phyloP scores from a whole-genome alignment of 192 early-diverging fungal species.

The Backusella tarrabulga region DNA sequence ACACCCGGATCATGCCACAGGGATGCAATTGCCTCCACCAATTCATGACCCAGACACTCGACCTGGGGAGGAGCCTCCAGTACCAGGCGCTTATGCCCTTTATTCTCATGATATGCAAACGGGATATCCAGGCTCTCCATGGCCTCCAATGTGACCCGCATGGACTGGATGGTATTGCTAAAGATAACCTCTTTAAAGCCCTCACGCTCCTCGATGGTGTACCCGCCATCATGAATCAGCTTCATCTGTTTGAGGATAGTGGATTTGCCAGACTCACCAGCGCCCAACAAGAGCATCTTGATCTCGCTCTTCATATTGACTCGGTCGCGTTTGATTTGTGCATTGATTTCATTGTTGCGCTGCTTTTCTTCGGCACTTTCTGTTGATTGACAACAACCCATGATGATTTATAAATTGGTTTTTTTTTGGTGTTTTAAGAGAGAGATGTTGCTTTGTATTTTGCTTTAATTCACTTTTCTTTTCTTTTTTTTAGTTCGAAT shows the following conservation, averaged over 20 bases:
- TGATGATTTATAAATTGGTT: slow-evolving; percentile 40
- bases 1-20: slow-evolving; percentile 87
- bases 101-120: slow-evolving; percentile 67
- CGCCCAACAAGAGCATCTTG: slow-evolving; percentile 92
- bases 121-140: slow-evolving; percentile 85
- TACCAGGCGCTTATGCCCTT: slow-evolving; percentile 69
- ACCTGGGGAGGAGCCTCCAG: slow-evolving; percentile 83
- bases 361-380: slow-evolving; percentile 85
- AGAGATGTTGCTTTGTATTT: background rate
- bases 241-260: slow-evolving; percentile 99
- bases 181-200: slow-evolving; percentile 96
- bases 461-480: no score
- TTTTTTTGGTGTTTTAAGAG: no score
- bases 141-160: slow-evolving; percentile 93
- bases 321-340: slow-evolving; percentile 81
- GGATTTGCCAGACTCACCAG: slow-evolving; percentile 96
- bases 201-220: slow-evolving; percentile 84
- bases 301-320: slow-evolving; percentile 83
- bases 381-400: slow-evolving; percentile 88
- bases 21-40: slow-evolving; percentile 74
- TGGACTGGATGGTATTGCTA: slow-evolving; percentile 92
- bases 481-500: no score
- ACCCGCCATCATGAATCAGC: slow-evolving; percentile 95
- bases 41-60: slow-evolving; percentile 78
- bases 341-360: slow-evolving; percentile 89